These are phyloP conservation scores for Plenodomus lindquistii DNA, from an alignment of 2,329 filamentous ascomycete genomes.

Conservation along the genomic window DNA sequence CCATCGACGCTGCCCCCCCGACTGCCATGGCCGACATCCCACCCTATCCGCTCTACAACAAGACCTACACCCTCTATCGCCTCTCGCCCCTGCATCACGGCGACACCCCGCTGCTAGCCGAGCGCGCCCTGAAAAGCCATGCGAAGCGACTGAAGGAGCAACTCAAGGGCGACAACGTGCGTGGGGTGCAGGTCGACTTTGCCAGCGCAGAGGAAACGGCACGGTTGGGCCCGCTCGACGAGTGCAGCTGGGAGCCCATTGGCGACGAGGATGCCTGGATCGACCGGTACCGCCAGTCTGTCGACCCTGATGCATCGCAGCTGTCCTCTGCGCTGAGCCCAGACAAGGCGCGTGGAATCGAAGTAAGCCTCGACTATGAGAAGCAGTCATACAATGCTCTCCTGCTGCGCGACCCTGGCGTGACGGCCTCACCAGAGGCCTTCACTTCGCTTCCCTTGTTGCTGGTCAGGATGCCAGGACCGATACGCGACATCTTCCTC, in stretches of 20 bases:
- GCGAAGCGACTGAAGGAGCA: slow-evolving; percentile 54
- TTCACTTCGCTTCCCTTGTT: slow-evolving; percentile 57
- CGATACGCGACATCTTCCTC: slow-evolving; percentile 54
- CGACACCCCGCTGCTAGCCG: slow-evolving; percentile 40
- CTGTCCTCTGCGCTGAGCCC: slow-evolving; percentile 15
- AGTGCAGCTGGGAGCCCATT: slow-evolving; percentile 52
- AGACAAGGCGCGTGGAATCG: slow-evolving; percentile 48
- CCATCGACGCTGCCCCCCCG: not conserved
- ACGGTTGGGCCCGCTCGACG: slow-evolving; percentile 52
- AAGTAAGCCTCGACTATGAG: slow-evolving; percentile 56
- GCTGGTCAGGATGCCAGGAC: slow-evolving; percentile 55
- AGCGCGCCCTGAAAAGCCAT: slow-evolving; percentile 49
- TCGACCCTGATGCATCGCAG: slow-evolving; percentile 39
- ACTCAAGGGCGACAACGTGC: slow-evolving; percentile 54
- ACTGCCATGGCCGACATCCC: slow-evolving; percentile 40
- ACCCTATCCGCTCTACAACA: slow-evolving; percentile 54
- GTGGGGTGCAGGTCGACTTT: slow-evolving; percentile 50
- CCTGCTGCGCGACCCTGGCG: slow-evolving; percentile 48
- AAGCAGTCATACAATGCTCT: slow-evolving; percentile 55
- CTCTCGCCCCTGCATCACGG: slow-evolving; percentile 58
- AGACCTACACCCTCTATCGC: slow-evolving; percentile 59
- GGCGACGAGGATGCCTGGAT: slow-evolving; percentile 48
- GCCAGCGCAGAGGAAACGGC: slow-evolving; percentile 45
- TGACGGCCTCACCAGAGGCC: slow-evolving; percentile 32
- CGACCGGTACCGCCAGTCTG: slow-evolving; percentile 39